Base-by-base conservation (phyloP, 2,329 filamentous ascomycete species). In the Fusarium sp. region DNA sequence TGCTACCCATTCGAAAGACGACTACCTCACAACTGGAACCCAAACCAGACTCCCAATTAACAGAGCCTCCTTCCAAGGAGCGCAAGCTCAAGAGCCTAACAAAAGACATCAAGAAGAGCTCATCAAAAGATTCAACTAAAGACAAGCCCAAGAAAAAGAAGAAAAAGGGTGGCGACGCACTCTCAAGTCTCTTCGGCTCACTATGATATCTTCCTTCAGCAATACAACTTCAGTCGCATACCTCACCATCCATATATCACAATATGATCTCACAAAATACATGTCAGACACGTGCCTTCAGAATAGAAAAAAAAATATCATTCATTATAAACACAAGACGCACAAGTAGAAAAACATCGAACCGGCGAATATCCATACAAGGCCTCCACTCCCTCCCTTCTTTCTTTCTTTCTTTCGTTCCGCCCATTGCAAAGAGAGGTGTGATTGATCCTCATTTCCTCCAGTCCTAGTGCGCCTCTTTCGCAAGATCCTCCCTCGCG, bases 181-280 rank as follows among this genome's bases (percentile, higher is more conserved):
- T 95, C 60, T 91, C 93, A 67, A 89, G 89, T 74, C 79, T 95
- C 23, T 96, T 96, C 74, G 85, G 84, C 57, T 85, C 85, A 9
- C 78, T 92, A 9, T 75, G 27, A 67, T 7, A 6, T 20, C 18
- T 18, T 36, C 6, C 23, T 46, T 23, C 18, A 42, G 6, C 42
- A 44, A 25, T 10, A 25, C 18, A 44, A 44, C 42, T 44, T n/a
- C 40, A 44, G 20, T 44, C 20, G 13, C 20, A 44, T 10, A 44
- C 40, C 40, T 20, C 40, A n/a, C 40, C 40, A 44, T 14, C 4
- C 40, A 44, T 44, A 23, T 10, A 25, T 44, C 7, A 20, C n/a
- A n/a, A n/a, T n/a, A n/a, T n/a, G n/a, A 44, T 44, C 9, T 58
- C 23, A 49, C 31, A 67, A 16, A 56, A 58, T 31, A 20, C 23